Base-by-base conservation (phyloP, 768 basidiomycete species). In the Termitomyces sp. region DNA sequence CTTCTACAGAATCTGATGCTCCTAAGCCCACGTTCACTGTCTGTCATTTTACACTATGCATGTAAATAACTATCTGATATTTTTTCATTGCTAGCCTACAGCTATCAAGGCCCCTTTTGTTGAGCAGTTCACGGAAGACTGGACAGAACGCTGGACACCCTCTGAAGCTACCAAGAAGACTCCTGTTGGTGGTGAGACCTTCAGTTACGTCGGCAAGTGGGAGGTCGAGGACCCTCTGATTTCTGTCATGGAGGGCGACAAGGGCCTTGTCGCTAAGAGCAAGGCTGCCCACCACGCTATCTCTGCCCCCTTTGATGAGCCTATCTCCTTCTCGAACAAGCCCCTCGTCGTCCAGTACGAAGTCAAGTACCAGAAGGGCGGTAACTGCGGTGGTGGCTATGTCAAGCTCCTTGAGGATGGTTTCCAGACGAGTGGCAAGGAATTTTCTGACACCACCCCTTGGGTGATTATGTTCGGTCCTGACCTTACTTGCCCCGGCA, bases 221-320 rank as follows among this genome's bases (percentile, higher is more conserved):
- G 80, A 86, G 63, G 93, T 98, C 66, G 95, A 98, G 74, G 91
- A 94, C 45, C 86, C 95, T 52, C 73, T 86, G 39, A 76, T 78
- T 59, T 81, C 86, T 42, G 82, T 90, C 69, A 77, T 98, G 66
- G 79, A 82, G 23, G 94, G 92, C 62, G 94, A 97, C 76, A 82
- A 83, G 68, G 96, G 91, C 67, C 86, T 98, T 64, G 94, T 99
- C 40, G 92, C 92, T 8, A 95, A 98, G 79, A 88, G 86, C 75
- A 94, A 95, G 79, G 97, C 97, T 54, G 94, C 94, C 19, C 96
- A 98, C 72, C 96, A 98, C 68, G 97, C 97, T 69, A 98, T 99
- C 72, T 98, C 96, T 58, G 93, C 95, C 1, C 89, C 94, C 12
- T 94, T 99, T 73, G 64, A 73, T 14, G 69, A 79, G 56, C 80